Conservation (phyloP, 2,329 filamentous ascomycete species). For the Dothiorella sarmentorum region DNA sequence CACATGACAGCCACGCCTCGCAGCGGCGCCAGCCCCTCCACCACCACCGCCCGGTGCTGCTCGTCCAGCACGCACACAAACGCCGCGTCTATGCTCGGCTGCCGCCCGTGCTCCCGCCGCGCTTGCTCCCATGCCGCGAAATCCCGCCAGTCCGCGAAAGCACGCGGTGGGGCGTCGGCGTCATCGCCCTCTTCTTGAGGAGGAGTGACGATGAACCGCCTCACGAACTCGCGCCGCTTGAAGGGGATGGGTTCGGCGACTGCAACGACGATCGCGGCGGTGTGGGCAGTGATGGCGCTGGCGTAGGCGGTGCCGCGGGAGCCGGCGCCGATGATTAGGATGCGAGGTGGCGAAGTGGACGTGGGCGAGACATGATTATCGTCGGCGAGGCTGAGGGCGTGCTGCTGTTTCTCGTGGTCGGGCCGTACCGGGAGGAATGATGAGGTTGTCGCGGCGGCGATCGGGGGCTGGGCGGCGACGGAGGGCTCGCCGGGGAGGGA, state of each 20-base stretch:
- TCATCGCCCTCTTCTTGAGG: neutral
- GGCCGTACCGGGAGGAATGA: too few species aligned
- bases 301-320: slow-evolving; percentile 38
- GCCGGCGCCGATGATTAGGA: slow-evolving; percentile 40
- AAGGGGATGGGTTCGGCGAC: slow-evolving; percentile 78
- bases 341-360: slow-evolving; percentile 19
- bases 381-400: neutral
- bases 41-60: slow-evolving; percentile 77
- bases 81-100: slow-evolving; percentile 49
- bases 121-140: slow-evolving; percentile 70
- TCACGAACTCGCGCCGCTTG: slow-evolving; percentile 70
- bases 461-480: neutral
- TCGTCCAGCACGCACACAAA: slow-evolving; percentile 81
- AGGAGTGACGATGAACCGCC: slow-evolving; percentile 61
- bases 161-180: neutral
- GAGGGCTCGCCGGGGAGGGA: neutral
- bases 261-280: slow-evolving; percentile 63
- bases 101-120: slow-evolving; percentile 51
- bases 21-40: slow-evolving; percentile 66
- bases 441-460: too few species aligned
- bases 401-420: neutral
- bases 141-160: slow-evolving; percentile 68
- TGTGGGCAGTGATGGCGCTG: slow-evolving; percentile 21
- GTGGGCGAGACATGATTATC: slow-evolving; percentile 2
- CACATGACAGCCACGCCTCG: slow-evolving; percentile 84